Conservation (phyloP, 179 eudicot genomes). For the Actinidia arguta region DNA sequence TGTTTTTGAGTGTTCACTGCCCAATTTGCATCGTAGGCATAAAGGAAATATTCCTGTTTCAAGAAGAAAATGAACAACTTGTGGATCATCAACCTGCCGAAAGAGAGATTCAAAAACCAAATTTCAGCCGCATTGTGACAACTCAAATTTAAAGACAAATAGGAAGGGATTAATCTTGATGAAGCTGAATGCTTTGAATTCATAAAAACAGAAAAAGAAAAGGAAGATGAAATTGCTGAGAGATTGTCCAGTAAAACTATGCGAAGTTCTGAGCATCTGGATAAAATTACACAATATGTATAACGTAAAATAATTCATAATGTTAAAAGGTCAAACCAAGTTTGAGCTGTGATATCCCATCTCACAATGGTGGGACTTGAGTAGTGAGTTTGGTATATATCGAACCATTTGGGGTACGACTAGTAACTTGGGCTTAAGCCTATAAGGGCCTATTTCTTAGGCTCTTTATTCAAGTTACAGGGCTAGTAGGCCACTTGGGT, state of each 20-base stretch:
- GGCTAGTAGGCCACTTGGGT: too few relatives aligned
- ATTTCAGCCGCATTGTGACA: neutral
- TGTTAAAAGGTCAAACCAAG: neutral
- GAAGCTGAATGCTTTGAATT: neutral
- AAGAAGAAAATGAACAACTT: constrained; percentile 29
- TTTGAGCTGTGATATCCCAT: neutral
- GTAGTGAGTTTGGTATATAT: too few relatives aligned
- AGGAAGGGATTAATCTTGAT: neutral
- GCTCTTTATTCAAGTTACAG: too few relatives aligned
- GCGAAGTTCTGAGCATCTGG: neutral
- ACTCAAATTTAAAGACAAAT: neutral
- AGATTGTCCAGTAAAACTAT: neutral
- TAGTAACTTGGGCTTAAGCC: too few relatives aligned
- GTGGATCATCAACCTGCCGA: constrained; percentile 20
- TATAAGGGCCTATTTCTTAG: too few relatives aligned
- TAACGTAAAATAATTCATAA: neutral
- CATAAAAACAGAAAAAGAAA: neutral
- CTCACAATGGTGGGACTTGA: too few relatives aligned
- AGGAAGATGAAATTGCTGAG: neutral
- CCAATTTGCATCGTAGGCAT: constrained; percentile 24
- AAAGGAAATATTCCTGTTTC: constrained; percentile 25
- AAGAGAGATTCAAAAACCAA: neutral
- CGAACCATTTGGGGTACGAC: too few relatives aligned
- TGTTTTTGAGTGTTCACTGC: constrained; percentile 22
- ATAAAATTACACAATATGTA: neutral